Base-by-base conservation (phyloP, 129 eudicot genomes). In the Flaveria robusta region DNA sequence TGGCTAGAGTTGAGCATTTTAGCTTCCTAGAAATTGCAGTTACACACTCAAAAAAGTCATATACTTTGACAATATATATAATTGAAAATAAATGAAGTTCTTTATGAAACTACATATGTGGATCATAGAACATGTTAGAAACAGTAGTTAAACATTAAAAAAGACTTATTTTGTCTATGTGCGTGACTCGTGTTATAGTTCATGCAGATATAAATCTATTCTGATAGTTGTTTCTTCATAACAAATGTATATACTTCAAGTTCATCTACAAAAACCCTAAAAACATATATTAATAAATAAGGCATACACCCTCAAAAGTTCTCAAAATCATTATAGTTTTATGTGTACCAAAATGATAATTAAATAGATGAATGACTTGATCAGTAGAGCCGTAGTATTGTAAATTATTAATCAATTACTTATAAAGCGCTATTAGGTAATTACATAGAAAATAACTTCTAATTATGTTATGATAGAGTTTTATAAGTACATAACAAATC, bases 1-100 rank as follows among this genome's bases (percentile, higher is more conserved):
- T 78, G 80, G 39, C 20, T 75, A 34, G 77, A 74, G 64, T 50
- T 54, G 72, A 72, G 75, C 86, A 81, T 83, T 83, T 87, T 51
- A 43, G 41, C 60, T 60, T 71, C 75, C 82, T 79, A 62, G 15
- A 42, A 45, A 66, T 39, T 50, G 50, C n/a, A 66, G n/a, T 27
- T 7, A 39, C 26, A n/a, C 20, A 31, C 1, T 3, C 0, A 27
- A 27, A 63, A 26, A 5, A 8, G 27, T 60, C 67, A 60, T 60
- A 60, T 62, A 22, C 29, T 62, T 2, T 26, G 29, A 27, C 20
- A 62, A 29, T 60, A 34, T 13, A n/a, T n/a, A n/a, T 24, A 27
- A 27, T 12, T 26, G 5, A 27, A 14, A n/a, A 63, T 16, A 63
- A 18, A 63, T 63, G 45, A 63, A 15, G 67, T 27, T 63, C 15